Conservation (phyloP, 225 moss, liverwort and hornwort genomes). For the Polytrichum commune region DNA sequence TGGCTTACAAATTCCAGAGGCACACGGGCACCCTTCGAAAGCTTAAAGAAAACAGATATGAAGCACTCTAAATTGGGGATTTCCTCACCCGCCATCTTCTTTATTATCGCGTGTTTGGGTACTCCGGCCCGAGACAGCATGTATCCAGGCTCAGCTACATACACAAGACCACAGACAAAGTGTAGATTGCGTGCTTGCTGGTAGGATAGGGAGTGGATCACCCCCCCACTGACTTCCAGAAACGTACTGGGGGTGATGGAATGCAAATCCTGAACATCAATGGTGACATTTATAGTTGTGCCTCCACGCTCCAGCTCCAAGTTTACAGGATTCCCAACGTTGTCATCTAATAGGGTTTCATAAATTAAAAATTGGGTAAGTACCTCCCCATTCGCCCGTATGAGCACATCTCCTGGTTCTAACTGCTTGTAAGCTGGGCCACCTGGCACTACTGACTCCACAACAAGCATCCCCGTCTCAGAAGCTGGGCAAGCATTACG, state of each 20-base stretch:
- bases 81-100: constrained; percentile 82
- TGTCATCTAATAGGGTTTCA: constrained; percentile 73
- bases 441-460: constrained; percentile 80
- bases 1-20: constrained; percentile 78
- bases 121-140: constrained; percentile 88
- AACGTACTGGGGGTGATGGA: constrained; percentile 78
- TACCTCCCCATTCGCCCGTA: constrained; percentile 63
- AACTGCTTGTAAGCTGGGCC: constrained; percentile 73
- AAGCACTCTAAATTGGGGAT: constrained; percentile 62
- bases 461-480: constrained; percentile 90
- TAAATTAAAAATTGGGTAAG: constrained; percentile 76
- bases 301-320: constrained; percentile 87
- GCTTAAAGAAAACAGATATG: constrained; percentile 56
- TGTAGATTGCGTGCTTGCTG: constrained; percentile 70
- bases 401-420: constrained; percentile 83
- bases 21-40: constrained; percentile 65
- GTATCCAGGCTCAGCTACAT: constrained; percentile 83
- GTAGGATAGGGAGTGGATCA: constrained; percentile 82
- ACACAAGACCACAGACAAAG: constrained; percentile 36
- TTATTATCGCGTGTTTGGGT: constrained; percentile 87
- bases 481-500: constrained; percentile 55
- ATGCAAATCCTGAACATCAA: constrained; percentile 75
- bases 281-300: constrained; percentile 42
- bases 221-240: constrained; percentile 83
- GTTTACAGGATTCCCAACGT: constrained; percentile 46